Conservation (phyloP, 495 filamentous ascomycete genomes). For the Hyaloscypha variabilis region DNA sequence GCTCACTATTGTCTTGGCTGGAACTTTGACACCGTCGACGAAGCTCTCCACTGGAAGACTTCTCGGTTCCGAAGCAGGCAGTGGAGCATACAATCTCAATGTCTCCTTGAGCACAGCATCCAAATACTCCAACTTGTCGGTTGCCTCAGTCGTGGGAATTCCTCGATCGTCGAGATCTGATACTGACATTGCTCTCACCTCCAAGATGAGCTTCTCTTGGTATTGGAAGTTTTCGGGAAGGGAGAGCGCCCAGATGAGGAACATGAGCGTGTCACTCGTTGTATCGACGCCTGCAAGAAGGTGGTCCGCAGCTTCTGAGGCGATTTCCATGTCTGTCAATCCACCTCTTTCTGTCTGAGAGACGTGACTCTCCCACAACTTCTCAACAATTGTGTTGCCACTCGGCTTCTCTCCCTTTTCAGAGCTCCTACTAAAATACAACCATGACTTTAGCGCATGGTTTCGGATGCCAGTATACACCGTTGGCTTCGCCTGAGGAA, state of each 20-base stretch:
- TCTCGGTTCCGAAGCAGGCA: conserved; percentile 76
- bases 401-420: conserved; percentile 13
- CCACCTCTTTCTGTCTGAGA: conserved; percentile 15
- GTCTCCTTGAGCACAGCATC: conserved; percentile 78
- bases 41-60: conserved; percentile 53
- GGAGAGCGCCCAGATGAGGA: conserved; percentile 71
- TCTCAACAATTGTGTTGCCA: conserved; percentile 19
- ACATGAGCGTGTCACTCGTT: conserved; percentile 72
- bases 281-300: conserved; percentile 79
- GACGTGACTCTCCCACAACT: conserved; percentile 26
- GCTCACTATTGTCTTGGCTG: conserved; percentile 63
- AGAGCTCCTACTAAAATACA: conserved; percentile 14
- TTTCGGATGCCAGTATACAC: conserved; percentile 40
- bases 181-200: conserved; percentile 55
- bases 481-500: conserved; percentile 39
- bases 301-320: conserved; percentile 57
- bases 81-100: conserved; percentile 70
- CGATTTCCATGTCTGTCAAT: conserved; percentile 45
- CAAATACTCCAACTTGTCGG: conserved; percentile 66
- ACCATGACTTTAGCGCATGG: conserved; percentile 34
- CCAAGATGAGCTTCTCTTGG: conserved; percentile 61
- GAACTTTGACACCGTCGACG: conserved; percentile 60
- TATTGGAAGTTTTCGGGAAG: conserved; percentile 44
- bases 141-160: conserved; percentile 45
- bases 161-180: conserved; percentile 30